Evolutionary conservation across 1,284 basidiomycete species (phyloP).

Genomic region (Microbotryum scabiosae): DNA sequence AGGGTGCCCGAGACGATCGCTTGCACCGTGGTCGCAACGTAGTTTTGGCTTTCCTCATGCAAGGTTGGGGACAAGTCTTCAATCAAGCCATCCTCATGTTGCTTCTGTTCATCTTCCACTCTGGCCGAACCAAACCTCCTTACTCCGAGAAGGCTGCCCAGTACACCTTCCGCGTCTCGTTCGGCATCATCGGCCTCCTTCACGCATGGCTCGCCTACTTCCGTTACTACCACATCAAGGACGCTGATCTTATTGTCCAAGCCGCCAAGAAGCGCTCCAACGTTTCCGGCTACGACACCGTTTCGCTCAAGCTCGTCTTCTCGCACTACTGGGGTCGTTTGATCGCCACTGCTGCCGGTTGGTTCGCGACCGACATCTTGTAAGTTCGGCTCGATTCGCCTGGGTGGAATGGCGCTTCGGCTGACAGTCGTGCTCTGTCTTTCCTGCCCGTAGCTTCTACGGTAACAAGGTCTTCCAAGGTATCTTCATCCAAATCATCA

Average conservation of each 20-base stretch:
- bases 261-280: conserved; percentile 45
- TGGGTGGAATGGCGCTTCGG: not conserved
- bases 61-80: conserved; percentile 39
- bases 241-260: conserved; percentile 41
- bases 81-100: conserved; percentile 49
- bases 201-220: conserved; percentile 50
- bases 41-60: conserved; percentile 49
- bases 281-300: conserved; percentile 48
- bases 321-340: conserved; percentile 48
- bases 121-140: conserved; percentile 39
- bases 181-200: conserved; percentile 47
- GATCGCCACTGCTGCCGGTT: conserved; percentile 45
- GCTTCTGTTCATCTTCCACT: conserved; percentile 48
- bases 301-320: conserved; percentile 46
- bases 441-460: conserved; percentile 11
- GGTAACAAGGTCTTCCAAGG: conserved; percentile 42
- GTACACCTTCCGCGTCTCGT: conserved; percentile 50
- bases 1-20: conserved; percentile 45
- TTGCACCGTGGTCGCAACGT: conserved; percentile 50
- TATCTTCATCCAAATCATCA: conserved; percentile 46
- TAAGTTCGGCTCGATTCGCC: not conserved
- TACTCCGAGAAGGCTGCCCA: conserved; percentile 46
- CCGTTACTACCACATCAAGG: conserved; percentile 45
- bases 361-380: conserved; percentile 50
- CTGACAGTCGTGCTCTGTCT: not conserved